Conservation (phyloP, 108 stramenopile species). For the Fistulifera pelliculosa region DNA sequence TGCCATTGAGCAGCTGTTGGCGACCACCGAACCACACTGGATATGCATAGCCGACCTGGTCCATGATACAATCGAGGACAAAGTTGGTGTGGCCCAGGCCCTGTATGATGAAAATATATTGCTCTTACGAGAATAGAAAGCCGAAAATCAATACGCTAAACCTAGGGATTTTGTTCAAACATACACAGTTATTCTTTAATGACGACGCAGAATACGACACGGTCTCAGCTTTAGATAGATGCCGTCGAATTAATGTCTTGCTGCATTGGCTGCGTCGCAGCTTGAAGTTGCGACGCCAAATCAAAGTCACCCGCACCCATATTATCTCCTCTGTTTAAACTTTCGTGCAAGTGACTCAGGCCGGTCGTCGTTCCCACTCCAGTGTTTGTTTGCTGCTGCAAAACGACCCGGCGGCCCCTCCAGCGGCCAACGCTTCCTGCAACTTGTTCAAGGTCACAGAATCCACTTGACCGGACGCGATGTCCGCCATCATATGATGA, state of each 20-base stretch:
- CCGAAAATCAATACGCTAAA: too few relatives aligned
- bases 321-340: background rate
- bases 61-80: conserved; percentile 86
- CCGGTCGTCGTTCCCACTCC: background rate
- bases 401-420: background rate
- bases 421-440: conserved; percentile 5
- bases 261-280: conserved; percentile 6
- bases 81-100: conserved; percentile 74
- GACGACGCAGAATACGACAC: too few relatives aligned
- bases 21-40: conserved; percentile 84
- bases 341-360: background rate
- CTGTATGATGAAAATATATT: conserved; percentile 84
- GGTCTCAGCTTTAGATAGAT: too few relatives aligned
- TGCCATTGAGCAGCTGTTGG: conserved; percentile 84
- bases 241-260: too few relatives aligned
- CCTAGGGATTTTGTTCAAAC: too few relatives aligned
- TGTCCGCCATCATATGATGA: background rate
- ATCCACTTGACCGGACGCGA: background rate
- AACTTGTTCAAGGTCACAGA: background rate
- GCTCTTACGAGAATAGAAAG: background rate
- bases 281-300: conserved; percentile 7
- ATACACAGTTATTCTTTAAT: too few relatives aligned
- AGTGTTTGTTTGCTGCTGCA: conserved; percentile 6
- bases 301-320: background rate
- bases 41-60: conserved; percentile 76